Percentiles rank a stretch among this genome's conserved stretches.
These are phyloP conservation scores for Umbellularia californica DNA, from an alignment of 164 flowering plant species.

Conservation along the genomic window DNA sequence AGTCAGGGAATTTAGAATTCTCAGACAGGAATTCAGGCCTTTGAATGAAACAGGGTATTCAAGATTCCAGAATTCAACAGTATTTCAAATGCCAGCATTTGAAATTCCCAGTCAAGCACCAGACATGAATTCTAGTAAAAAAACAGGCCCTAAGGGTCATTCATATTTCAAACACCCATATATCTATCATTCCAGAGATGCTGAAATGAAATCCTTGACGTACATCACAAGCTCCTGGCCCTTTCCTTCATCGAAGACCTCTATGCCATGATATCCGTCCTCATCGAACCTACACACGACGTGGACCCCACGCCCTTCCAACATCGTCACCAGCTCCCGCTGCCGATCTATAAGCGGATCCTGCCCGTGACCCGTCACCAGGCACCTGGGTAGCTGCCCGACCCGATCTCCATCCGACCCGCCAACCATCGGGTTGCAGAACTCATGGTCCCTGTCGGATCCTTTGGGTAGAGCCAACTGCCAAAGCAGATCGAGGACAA, in stretches of 20 bases:
- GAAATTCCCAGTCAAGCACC: no score
- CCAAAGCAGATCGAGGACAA: conserved; percentile 46
- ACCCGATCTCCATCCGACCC: conserved; percentile 15
- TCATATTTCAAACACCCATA: no score
- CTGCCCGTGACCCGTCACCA: conserved; percentile 18
- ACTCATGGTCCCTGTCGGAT: conserved; percentile 55
- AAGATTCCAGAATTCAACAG: no score
- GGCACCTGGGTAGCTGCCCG: conserved; percentile 37
- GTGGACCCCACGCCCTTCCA: conserved; percentile 1
- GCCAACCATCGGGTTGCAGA: conserved; percentile 32
- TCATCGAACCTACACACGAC: not conserved
- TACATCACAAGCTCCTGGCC: not conserved
- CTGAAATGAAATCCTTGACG: conserved; percentile 2
- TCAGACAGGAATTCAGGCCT: no score
- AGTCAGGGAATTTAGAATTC: no score
- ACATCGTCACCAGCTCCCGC: not conserved
- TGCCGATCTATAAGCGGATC: conserved; percentile 9
- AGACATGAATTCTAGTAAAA: no score
- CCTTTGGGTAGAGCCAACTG: conserved; percentile 41
- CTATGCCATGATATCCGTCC: conserved; percentile 4
- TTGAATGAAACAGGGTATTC: no score
- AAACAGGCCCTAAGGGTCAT: no score
- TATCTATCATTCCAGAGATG: not conserved
- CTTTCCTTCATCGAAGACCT: not conserved
- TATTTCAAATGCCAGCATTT: no score